A percentile compares a stretch with the other conserved stretches of the same genome.
Conservation (phyloP, 768 basidiomycete genomes). For the Leccinum truebloodii region DNA sequence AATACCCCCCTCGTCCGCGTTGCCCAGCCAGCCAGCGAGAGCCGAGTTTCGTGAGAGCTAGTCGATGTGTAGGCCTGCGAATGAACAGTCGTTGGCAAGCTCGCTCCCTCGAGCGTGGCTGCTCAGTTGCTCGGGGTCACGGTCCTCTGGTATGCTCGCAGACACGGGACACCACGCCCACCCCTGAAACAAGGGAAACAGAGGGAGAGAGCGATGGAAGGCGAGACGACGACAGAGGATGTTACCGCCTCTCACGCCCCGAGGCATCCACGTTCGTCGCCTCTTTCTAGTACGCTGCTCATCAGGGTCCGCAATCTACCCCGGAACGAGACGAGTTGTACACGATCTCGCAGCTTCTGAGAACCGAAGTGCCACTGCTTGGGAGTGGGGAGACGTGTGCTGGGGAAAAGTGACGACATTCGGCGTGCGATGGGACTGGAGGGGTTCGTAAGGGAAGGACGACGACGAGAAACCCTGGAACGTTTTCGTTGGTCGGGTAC, state of each 20-base stretch:
- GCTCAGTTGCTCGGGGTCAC: constrained; percentile 1
- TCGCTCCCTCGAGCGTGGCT: neutral
- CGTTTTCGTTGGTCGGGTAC: neutral
- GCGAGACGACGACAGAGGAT: neutral
- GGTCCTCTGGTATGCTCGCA: constrained; percentile 6
- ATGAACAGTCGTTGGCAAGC: neutral
- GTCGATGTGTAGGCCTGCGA: constrained; percentile 1
- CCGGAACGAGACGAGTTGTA: neutral
- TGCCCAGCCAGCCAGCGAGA: neutral
- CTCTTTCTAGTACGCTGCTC: neutral
- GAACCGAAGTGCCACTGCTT: neutral
- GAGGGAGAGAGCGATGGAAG: neutral
- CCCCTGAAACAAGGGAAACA: neutral
- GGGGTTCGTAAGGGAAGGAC: neutral
- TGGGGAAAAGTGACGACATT: neutral
- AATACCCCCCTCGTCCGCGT: neutral
- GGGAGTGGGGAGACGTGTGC: neutral
- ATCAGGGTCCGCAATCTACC: constrained; percentile 20
- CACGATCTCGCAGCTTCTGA: neutral
- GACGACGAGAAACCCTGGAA: constrained; percentile 2
- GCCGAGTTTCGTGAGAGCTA: constrained; percentile 11
- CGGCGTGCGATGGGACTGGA: neutral
- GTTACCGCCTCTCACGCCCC: constrained; percentile 3
- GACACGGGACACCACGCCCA: neutral
- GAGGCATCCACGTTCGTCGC: constrained; percentile 11